Evolutionary conservation across 1,284 basidiomycete genomes (phyloP), one percentile per base, ranked within the genome.

Genomic region (Heterobasidion irregulare): DNA sequence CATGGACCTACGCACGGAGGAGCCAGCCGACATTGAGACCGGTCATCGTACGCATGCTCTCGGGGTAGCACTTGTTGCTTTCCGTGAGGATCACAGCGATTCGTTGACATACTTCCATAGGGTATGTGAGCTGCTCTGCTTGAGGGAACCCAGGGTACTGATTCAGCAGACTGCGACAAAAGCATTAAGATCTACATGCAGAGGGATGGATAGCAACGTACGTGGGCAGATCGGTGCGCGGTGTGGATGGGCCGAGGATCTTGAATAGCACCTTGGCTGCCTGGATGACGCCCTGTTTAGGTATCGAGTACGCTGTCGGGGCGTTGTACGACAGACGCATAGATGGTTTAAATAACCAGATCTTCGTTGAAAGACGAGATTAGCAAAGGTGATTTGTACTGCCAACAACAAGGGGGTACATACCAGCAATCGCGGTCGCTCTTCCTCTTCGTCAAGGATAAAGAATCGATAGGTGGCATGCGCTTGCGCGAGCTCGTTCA

Each of bases 311-410:
- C 18, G 77, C 74, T 15, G 71, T 71, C 6, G 78, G 71, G 5
- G 79, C 75, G 48, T 76, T 75, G 65, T 93, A 94, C 1, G 90
- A 79, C 33, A 95, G 70, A 10, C 81, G 80, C 61, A 95, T 83
- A 57, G 77, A 83, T 0, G 92, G 92, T 67, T 94, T 95, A 79
- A 96, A 95, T 18, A 95, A 68, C 93, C 93, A 95, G 10, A 94
- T 75, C 89, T 90, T 10, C 10, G 38, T 41, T 41, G 38, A 16
- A 47, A 47, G 18, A 9, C 2, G 46, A 6, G 48, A 33, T 33
- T 33, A 16, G 7, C n/a, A 45, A 15, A 45, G 4, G 26, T 9
- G 26, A 2, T 5, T 16, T 13, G 12, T 34, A 19, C 26, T 26
- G 26, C 26, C 47, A 32, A 43, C 10, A 9, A 32, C 7, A 16